These are phyloP conservation scores for Solanum sejunctum DNA, from an alignment of 257 asterid genomes.

Conservation along the genomic window DNA sequence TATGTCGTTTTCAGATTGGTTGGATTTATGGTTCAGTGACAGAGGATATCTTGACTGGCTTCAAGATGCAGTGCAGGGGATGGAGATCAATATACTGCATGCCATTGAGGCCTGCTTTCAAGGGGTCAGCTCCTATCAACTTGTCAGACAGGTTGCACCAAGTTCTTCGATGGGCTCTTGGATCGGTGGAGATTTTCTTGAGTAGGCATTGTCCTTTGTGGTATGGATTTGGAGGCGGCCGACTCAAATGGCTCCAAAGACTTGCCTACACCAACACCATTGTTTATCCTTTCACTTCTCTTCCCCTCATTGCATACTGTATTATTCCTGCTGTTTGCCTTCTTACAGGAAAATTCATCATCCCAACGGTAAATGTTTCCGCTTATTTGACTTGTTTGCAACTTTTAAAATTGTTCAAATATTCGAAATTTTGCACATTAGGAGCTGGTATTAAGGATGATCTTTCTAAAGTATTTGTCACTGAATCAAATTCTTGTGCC, in stretches of 20 bases:
- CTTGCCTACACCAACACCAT: slow-evolving; percentile 89
- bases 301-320: slow-evolving; percentile 88
- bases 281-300: slow-evolving; percentile 92
- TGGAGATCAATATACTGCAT: slow-evolving; percentile 96
- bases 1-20: slow-evolving; percentile 45
- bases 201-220: slow-evolving; percentile 93
- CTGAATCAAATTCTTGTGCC: neutral
- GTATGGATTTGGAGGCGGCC: slow-evolving; percentile 94
- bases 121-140: slow-evolving; percentile 96
- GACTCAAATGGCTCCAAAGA: slow-evolving; percentile 83
- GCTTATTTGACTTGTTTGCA: neutral
- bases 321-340: slow-evolving; percentile 80
- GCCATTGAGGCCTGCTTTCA: slow-evolving; percentile 95
- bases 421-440: neutral
- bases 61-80: slow-evolving; percentile 99
- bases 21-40: slow-evolving; percentile 98
- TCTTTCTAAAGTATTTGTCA: neutral
- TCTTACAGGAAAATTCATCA: slow-evolving; percentile 86
- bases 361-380: slow-evolving; percentile 67
- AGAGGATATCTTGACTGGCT: slow-evolving; percentile 91
- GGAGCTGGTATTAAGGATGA: neutral
- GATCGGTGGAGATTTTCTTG: slow-evolving; percentile 89
- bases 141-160: slow-evolving; percentile 96
- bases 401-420: neutral
- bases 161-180: slow-evolving; percentile 93